Evolutionary conservation across 768 basidiomycete species (phyloP), one percentile per base, ranked within the genome.

Genomic region (Auricularia cornea): DNA sequence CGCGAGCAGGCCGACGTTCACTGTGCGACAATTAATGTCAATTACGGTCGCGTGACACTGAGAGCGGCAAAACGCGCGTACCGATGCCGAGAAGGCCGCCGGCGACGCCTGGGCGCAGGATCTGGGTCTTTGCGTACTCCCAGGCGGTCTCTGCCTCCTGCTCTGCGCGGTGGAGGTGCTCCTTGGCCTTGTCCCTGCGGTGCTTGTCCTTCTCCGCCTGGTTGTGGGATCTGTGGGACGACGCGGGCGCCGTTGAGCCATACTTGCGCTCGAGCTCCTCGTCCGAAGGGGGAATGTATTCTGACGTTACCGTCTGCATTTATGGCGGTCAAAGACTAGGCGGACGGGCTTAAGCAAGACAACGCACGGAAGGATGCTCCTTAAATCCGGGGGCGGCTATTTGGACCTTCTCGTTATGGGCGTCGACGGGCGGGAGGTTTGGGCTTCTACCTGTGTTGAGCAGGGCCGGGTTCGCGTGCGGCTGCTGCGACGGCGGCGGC

Each of bases 31-130:
- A 14, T 16, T 18, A 63, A 62, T 56, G 59, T 41, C 40, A 33
- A 60, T 28, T 38, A 14, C 18, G 11, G 31, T 20, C 16, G 32
- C 30, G 60, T 26, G 23, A 18, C 11, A 59, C 44, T 20, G 31
- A 35, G 23, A 38, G 28, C 3, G 41, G 59, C 12, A 60, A 52
- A 32, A 30, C 32, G 8, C n/a, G 77, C 82, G 20, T 66, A 89
- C 89, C 79, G 54, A 91, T 71, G 51, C 89, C 89, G 65, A 91
- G 67, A 31, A 90, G 75, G 51, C 90, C 89, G 30, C 90, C 87
- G 11, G 86, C 85, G 60, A 88, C 83, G 29, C 84, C 83, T 16
- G 89, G 89, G 31, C 83, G 80, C 64, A 90, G 74, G 29, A 90
- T 68, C 67, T 81, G 78, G 31, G 81, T 73, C 66, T 84, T 85